Conservation (phyloP, 2,329 filamentous ascomycete species). For the Acrocalymma vagum region DNA sequence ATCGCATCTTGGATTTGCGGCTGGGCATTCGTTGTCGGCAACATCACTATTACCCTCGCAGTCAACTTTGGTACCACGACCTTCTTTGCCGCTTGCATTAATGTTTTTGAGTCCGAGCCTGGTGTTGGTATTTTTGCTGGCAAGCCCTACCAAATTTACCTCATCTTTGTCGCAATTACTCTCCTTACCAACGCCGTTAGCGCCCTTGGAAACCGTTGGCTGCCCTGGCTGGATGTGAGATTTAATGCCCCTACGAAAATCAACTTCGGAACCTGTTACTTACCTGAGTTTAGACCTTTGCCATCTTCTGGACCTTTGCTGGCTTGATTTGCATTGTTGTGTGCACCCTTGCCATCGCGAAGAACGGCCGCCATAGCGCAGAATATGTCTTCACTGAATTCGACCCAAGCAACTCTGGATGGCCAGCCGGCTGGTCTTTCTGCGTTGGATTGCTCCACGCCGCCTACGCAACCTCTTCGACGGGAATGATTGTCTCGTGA, state of each 20-base stretch:
- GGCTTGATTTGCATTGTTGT: conserved; percentile 72
- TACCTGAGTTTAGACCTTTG: conserved; percentile 64
- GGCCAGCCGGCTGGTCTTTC: conserved; percentile 76
- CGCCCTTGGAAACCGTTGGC: conserved; percentile 61
- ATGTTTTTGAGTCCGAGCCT: conserved; percentile 60
- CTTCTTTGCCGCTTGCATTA: conserved; percentile 64
- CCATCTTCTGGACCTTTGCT: conserved; percentile 78
- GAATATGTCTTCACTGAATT: conserved; percentile 74
- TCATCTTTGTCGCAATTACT: conserved; percentile 60
- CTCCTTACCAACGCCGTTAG: conserved; percentile 61
- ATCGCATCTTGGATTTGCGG: conserved; percentile 76
- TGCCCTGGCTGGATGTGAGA: conserved; percentile 72
- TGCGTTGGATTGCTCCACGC: conserved; percentile 76
- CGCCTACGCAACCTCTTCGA: conserved; percentile 77
- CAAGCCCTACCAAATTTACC: conserved; percentile 55
- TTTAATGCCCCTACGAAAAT: conserved; percentile 20
- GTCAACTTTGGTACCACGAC: conserved; percentile 77
- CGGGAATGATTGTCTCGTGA: conserved; percentile 82
- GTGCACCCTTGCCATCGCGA: conserved; percentile 71
- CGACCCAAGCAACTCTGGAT: conserved; percentile 70
- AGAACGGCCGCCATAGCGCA: conserved; percentile 70
- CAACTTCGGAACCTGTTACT: conserved; percentile 28
- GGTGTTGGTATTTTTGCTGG: conserved; percentile 57
- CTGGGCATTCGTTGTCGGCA: conserved; percentile 80
- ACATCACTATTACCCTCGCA: conserved; percentile 83